Conservation (phyloP, 2,329 filamentous ascomycete genomes). For the Pseudocercospora ulei region DNA sequence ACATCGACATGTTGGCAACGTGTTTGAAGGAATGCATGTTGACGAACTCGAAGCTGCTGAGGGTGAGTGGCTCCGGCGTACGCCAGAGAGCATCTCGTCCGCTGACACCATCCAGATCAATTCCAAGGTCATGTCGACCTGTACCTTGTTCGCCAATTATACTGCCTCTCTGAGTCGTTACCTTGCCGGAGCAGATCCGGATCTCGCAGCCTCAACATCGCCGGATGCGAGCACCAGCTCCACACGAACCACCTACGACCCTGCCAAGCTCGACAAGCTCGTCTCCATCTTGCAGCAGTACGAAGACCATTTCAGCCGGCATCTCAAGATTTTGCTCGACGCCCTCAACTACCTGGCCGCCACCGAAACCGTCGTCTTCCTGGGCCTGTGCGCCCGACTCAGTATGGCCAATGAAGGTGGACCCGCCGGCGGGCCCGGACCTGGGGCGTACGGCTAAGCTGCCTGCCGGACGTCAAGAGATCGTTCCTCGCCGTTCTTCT, state of each 20-base stretch:
- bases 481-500: conserved; percentile 1
- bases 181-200: conserved; percentile 72
- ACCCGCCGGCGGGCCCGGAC: conserved; percentile 23
- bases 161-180: conserved; percentile 77
- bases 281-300: conserved; percentile 83
- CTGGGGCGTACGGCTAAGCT: conserved; percentile 21
- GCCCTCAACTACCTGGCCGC: conserved; percentile 95
- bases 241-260: conserved; percentile 39
- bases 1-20: conserved; percentile 95
- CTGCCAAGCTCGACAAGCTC: conserved; percentile 59
- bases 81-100: neutral
- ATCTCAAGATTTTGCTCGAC: conserved; percentile 87
- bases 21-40: conserved; percentile 99
- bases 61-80: conserved; percentile 48
- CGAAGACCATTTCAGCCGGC: conserved; percentile 83
- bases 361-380: conserved; percentile 87
- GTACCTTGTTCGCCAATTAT: conserved; percentile 85
- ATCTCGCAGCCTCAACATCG: conserved; percentile 47
- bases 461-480: conserved; percentile 1
- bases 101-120: conserved; percentile 58
- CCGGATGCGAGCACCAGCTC: conserved; percentile 30
- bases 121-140: conserved; percentile 92
- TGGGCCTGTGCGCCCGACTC: conserved; percentile 74
- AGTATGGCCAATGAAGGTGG: conserved; percentile 69
- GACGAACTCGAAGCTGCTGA: conserved; percentile 86